Conservation (phyloP, 2,329 filamentous ascomycete species). For the Penicillium sp. region DNA sequence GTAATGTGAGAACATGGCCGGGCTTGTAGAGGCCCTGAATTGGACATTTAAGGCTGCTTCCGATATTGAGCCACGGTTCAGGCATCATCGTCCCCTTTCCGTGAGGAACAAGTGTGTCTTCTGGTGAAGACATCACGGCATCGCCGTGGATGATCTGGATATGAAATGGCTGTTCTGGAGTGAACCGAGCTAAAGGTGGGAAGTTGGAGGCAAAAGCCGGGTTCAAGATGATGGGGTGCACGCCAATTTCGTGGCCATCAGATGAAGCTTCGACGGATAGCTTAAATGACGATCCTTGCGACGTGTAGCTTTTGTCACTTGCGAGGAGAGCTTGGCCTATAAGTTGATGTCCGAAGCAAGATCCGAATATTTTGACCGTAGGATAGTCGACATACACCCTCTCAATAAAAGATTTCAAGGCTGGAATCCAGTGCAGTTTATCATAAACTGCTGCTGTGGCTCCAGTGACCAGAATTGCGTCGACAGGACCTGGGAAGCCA, state of each 20-base stretch:
- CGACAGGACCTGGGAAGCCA: constrained; percentile 16
- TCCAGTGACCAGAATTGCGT: constrained; percentile 29
- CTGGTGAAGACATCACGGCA: constrained; percentile 20
- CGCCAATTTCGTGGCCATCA: constrained; percentile 28
- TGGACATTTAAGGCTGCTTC: constrained; percentile 20
- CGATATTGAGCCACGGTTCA: constrained; percentile 24
- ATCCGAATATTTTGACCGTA: constrained; percentile 27
- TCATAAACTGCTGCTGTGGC: constrained; percentile 24
- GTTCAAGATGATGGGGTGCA: constrained; percentile 22
- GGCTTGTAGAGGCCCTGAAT: constrained; percentile 28
- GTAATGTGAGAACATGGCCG: constrained; percentile 24
- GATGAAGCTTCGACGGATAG: constrained; percentile 24
- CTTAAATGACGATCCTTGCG: background rate
- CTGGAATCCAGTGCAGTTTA: constrained; percentile 21
- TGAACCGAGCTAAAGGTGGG: constrained; percentile 1
- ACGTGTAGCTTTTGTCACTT: constrained; percentile 6
- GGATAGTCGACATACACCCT: constrained; percentile 23
- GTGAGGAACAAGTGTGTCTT: background rate
- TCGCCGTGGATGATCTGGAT: constrained; percentile 36
- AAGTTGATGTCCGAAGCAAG: constrained; percentile 32
- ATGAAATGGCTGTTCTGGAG: constrained; percentile 10
- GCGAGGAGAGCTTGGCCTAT: constrained; percentile 25
- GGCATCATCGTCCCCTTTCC: constrained; percentile 9
- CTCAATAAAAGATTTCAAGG: constrained; percentile 18
- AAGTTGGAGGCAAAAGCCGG: constrained; percentile 11